These are phyloP conservation scores for Pelargonium cotyledonis DNA, from an alignment of 441 rosid genomes.

Conservation along the genomic window DNA sequence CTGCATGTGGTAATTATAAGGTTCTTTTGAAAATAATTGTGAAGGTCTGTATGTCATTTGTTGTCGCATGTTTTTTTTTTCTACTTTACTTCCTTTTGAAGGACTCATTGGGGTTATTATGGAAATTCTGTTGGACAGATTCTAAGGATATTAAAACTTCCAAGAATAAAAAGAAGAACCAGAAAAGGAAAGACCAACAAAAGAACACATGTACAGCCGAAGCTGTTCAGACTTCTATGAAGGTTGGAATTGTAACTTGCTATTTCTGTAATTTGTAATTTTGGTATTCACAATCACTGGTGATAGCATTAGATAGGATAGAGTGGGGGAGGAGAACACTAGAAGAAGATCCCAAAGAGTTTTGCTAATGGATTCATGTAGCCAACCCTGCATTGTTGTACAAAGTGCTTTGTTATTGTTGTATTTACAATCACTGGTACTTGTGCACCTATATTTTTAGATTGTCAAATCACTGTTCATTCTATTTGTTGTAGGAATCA, in stretches of 20 bases:
- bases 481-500: conserved; percentile 36
- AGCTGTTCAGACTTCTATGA: conserved; percentile 27
- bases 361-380: too few species aligned
- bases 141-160: conserved; percentile 52
- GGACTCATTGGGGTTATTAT: conserved; percentile 30
- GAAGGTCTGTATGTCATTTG: neutral
- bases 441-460: neutral
- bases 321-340: too few species aligned
- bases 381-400: too few species aligned
- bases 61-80: conserved; percentile 31
- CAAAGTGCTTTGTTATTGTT: too few species aligned
- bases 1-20: too few species aligned
- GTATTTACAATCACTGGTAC: neutral
- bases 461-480: neutral
- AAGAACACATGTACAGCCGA: conserved; percentile 35
- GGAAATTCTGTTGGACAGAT: conserved; percentile 52
- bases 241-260: conserved; percentile 35
- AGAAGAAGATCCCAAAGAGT: too few species aligned
- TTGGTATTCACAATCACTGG: too few species aligned
- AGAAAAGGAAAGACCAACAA: conserved; percentile 52
- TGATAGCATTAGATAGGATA: too few species aligned
- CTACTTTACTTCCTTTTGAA: conserved; percentile 29
- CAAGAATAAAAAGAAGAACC: conserved; percentile 70
- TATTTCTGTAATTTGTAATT: conserved; percentile 11
- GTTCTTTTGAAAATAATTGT: neutral